Evolutionary conservation across 306 rosid genomes (phyloP).

Genomic region (Arachis hypogaea): DNA sequence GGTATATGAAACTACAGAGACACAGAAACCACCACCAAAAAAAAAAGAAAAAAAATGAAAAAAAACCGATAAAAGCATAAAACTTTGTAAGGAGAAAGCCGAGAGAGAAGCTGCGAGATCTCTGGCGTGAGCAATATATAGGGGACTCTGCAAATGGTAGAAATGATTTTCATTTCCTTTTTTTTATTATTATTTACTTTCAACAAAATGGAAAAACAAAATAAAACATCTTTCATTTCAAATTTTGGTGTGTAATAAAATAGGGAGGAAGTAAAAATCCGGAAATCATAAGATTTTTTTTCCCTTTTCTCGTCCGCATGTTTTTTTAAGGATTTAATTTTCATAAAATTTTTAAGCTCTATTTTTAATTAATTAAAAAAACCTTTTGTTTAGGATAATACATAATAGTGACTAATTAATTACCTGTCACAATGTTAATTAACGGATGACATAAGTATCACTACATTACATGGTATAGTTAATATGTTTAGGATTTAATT

Average conservation of each 20-base stretch:
- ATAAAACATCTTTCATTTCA: constrained; percentile 2
- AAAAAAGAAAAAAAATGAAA: not conserved
- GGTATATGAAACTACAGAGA: constrained; percentile 47
- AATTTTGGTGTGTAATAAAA: constrained; percentile 6
- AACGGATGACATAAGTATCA: too few relatives aligned
- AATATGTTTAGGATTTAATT: too few relatives aligned
- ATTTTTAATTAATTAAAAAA: too few relatives aligned
- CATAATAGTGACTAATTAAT: too few relatives aligned
- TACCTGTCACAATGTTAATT: too few relatives aligned
- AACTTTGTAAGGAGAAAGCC: constrained; percentile 57
- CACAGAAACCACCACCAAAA: constrained; percentile 42
- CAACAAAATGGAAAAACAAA: not conserved
- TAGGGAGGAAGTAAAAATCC: not conserved
- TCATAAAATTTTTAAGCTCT: too few relatives aligned
- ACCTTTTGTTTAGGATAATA: too few relatives aligned
- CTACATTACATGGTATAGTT: too few relatives aligned
- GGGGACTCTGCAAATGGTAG: constrained; percentile 56
- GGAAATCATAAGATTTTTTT: not conserved
- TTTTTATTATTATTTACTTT: constrained; percentile 9
- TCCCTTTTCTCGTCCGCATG: too few relatives aligned
- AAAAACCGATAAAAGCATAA: not conserved
- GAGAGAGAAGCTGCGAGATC: constrained; percentile 56
- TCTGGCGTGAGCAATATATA: constrained; percentile 70
- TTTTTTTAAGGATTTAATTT: too few relatives aligned
- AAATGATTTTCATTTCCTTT: constrained; percentile 39